Evolutionary conservation across 345 rosid species (phyloP), one percentile per base, ranked within the genome.

Genomic region (Hibiscus tridactylites): DNA sequence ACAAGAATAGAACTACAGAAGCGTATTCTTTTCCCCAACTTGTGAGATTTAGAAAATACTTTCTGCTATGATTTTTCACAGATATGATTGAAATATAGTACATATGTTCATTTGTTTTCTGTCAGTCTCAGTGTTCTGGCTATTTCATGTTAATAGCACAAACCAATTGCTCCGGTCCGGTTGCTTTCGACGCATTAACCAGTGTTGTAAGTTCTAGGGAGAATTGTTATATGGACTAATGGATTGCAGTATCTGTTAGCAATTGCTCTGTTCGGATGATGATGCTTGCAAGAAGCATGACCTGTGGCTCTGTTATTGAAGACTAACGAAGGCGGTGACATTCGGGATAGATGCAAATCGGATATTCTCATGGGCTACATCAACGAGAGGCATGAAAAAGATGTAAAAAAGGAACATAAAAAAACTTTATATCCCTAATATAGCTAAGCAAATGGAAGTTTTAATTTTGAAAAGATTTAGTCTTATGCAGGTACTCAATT

Each of bases 1-100:
- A 81, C 87, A 79, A 74, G 92, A 88, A 81, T 89, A 83, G 24
- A 21, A 21, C 24, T 21, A 21, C 0, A 21, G 80, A 71, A 54
- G 37, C 77, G 47, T 78, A 24, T 24, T 59, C 60, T 75, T 68
- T 47, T 56, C 19, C 1, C 8, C 69, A 1, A 24, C 37, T 67
- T 16, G 31, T 58, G 74, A 73, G 69, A 72, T 73, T 39, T 61
- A 28, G 63, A 33, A 47, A 9, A 70, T 62, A 59, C 72, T 62
- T 65, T 56, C 56, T 69, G 75, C 73, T 74, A 60, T 68, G 69
- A 66, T 65, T 75, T 54, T 61, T 70, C 19, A n/a, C 46, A 65
- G 42, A 63, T 75, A 71, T 64, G 72, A 78, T 71, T 76, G 67
- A 78, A 75, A 71, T 72, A 33, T 46, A 33, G 67, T 57, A 61